Evolutionary conservation across 23 red algal genomes (phyloP).

Genomic region (Agarophyton chilense): DNA sequence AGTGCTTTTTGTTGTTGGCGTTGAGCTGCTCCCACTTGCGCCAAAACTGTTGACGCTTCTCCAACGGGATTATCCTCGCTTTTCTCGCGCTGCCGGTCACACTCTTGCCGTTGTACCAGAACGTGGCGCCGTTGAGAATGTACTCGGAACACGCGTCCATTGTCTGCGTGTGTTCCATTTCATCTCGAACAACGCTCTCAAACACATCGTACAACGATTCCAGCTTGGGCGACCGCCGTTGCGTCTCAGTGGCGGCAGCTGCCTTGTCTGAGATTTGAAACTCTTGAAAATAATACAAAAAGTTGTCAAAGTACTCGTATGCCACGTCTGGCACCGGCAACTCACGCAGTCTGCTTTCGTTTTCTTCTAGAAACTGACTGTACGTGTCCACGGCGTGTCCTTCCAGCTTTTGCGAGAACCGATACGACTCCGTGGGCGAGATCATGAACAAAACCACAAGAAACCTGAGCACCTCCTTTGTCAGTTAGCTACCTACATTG

Average conservation of each 20-base stretch:
- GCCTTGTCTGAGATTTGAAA: constrained; percentile 41
- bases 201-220: constrained; percentile 89
- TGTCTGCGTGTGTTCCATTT: constrained; percentile 76
- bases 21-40: constrained; percentile 26
- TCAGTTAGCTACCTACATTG: not conserved
- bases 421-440: constrained; percentile 75
- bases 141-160: constrained; percentile 83
- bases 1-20: not conserved
- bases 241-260: not conserved
- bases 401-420: constrained; percentile 89
- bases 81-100: constrained; percentile 34
- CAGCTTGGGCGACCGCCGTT: constrained; percentile 37
- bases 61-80: constrained; percentile 1
- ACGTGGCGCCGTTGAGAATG: constrained; percentile 34
- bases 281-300: constrained; percentile 85
- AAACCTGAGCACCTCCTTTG: constrained; percentile 24
- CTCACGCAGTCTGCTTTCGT: constrained; percentile 51
- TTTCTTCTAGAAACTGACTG: constrained; percentile 79
- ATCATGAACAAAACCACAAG: constrained; percentile 79
- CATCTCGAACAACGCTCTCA: constrained; percentile 80
- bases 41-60: constrained; percentile 49
- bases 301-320: constrained; percentile 78
- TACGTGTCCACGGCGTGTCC: constrained; percentile 96
- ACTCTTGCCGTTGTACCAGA: constrained; percentile 57
- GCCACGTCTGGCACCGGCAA: constrained; percentile 87